These are phyloP conservation scores for Rhodotorula babjevae DNA, from an alignment of 768 basidiomycete species.

Conservation along the genomic window DNA sequence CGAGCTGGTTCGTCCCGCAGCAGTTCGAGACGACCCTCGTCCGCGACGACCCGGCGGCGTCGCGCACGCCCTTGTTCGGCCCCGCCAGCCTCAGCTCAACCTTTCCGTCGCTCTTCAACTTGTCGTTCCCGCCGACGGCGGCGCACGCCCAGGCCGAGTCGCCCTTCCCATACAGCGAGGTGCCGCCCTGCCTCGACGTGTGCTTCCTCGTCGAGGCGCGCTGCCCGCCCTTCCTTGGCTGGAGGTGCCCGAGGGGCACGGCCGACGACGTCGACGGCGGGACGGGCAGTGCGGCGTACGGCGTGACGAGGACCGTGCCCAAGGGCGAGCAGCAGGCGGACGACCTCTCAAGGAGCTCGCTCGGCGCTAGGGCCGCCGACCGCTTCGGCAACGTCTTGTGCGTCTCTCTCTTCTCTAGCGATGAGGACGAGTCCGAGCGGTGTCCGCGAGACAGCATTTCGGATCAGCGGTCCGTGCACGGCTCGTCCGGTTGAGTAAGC, in stretches of 20 bases:
- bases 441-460: no score
- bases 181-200: conserved; percentile 74
- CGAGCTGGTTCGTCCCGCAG: conserved; percentile 21
- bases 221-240: conserved; percentile 68
- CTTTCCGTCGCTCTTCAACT: conserved; percentile 31
- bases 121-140: neutral
- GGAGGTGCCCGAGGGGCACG: conserved; percentile 55
- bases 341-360: conserved; percentile 2
- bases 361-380: conserved; percentile 25
- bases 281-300: conserved; percentile 33
- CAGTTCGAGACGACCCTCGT: conserved; percentile 6
- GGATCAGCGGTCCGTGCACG: no score
- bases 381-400: conserved; percentile 42
- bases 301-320: conserved; percentile 6
- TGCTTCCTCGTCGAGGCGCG: conserved; percentile 69
- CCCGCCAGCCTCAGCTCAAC: conserved; percentile 15
- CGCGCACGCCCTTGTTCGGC: conserved; percentile 40
- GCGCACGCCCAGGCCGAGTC: neutral
- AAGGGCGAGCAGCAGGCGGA: conserved; percentile 22
- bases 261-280: neutral
- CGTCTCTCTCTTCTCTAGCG: neutral
- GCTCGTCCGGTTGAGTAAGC: no score
- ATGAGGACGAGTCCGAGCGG: no score
- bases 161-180: conserved; percentile 54
- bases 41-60: conserved; percentile 32